Base-by-base conservation (phyloP, 176 grass and related monocot genomes). In the Raddia distichophylla region DNA sequence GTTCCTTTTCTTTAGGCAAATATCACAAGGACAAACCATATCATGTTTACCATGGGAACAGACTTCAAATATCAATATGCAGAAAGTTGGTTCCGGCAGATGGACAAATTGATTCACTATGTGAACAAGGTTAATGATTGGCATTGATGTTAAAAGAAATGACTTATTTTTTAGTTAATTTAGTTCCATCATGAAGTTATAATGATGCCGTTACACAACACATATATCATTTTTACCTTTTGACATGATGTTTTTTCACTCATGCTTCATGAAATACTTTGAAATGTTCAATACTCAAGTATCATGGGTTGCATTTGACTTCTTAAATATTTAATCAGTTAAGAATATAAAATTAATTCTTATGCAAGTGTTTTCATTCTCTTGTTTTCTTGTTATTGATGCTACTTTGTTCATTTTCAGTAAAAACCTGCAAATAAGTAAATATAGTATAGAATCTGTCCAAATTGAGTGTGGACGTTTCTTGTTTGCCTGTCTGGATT, bases 1-100 rank as follows among this genome's bases (percentile, higher is more conserved):
- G 8, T 64, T 86, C 47, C 17, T 59, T 81, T 70, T 83, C 53
- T 78, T 27, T 77, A 98, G 95, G 95, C 92, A 83, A 98, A 98
- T 67, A 79, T 98, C 60, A 98, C 95, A 53, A 93, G 95, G 83
- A 89, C 92, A 63, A 98, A 98, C 83, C 95, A 98, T 86, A 80
- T 98, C 72, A 98, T 98, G 95, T 98, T 98, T 89, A 98, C 95
- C 33, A 98, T 98, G 95, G 95, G 95, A 60, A 98, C 95, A 85
- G 95, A 98, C 76, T 98, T 98, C 86, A 98, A 98, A 83, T 98
- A 98, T 81, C 95, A 98, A 87, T 98, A 98, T 17, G 92, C 95
- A 53, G 93, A 87, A 80, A 93, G 88, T 69, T 98, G 95, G 95
- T 98, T 98, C 78, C 92, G 95, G 76, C 91, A 98, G 74, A 80